Base-by-base conservation (phyloP, 108 stramenopile genomes). In the Ochromonas danica region DNA sequence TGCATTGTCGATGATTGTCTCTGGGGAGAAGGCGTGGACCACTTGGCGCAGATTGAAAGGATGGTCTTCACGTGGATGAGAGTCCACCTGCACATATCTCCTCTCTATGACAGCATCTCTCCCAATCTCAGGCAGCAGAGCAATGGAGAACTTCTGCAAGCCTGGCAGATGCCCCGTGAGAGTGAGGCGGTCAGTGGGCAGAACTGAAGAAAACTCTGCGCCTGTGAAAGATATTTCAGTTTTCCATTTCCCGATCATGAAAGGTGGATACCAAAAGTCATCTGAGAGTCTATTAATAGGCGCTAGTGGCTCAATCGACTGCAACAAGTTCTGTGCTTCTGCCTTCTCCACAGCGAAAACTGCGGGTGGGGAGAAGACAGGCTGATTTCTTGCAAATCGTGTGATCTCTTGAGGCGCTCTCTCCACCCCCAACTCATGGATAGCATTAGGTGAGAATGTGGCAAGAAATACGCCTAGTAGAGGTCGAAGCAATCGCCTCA, bases 231-330 rank as follows among this genome's bases (percentile, higher is more conserved):
- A 14, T 22, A 51, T 51, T 51, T 6, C 22, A 14, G 45, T 51
- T 14, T 51, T 51, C 45, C 45, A 51, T 51, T 51, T 51, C 22
- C 45, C 45, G 6, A 51, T 51, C 45, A 51, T 51, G 22, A 14
- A 51, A 14, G 45, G 45, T 51, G 45, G 45, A 51, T 51, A 51
- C 45, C 45, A 51, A 51, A 51, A 51, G 45, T 51, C 45, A 51
- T 51, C 45, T 51, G 45, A 51, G 6, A 14, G 45, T 6, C 6
- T 22, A 51, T 51, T 51, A 22, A 51, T n/a, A n/a, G n/a, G n/a
- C n/a, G n/a, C n/a, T n/a, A n/a, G n/a, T n/a, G n/a, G n/a, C n/a
- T n/a, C n/a, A n/a, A n/a, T n/a, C n/a, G n/a, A n/a, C n/a, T n/a
- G n/a, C n/a, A n/a, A n/a, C n/a, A n/a, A n/a, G n/a, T n/a, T n/a